A percentile compares a stretch with the other conserved stretches of the same genome.
phyloP scores from a whole-genome alignment of 108 stramenopile species.

The Parietichytrium sp. region DNA sequence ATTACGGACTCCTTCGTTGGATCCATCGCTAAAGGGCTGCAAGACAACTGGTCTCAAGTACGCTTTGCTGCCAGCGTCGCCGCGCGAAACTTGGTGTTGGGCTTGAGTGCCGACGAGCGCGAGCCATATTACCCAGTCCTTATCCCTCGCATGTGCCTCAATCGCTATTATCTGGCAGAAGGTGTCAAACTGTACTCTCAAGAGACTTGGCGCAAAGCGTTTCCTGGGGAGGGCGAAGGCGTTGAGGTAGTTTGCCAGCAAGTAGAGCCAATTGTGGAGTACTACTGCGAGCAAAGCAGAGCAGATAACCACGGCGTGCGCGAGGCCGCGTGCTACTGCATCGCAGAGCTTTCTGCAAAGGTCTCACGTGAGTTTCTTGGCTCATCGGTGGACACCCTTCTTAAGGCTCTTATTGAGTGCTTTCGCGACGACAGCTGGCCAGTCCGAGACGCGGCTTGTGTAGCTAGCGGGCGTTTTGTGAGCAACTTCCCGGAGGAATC shows the following conservation, averaged over 20 bases:
- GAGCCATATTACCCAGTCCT: slow-evolving; percentile 63
- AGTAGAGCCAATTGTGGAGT: slow-evolving; percentile 78
- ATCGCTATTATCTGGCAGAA: slow-evolving; percentile 93
- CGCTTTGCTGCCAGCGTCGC: slow-evolving; percentile 88
- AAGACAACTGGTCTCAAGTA: slow-evolving; percentile 96
- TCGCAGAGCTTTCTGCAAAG: slow-evolving; percentile 87
- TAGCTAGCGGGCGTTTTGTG: slow-evolving; percentile 85
- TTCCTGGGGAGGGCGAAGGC: slow-evolving; percentile 73
- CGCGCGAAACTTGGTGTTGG: slow-evolving; percentile 73
- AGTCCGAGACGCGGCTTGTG: slow-evolving; percentile 92
- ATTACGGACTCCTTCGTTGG: slow-evolving; percentile 47
- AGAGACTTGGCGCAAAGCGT: slow-evolving; percentile 83
- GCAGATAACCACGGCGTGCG: slow-evolving; percentile 91
- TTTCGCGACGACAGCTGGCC: slow-evolving; percentile 97
- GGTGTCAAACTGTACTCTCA: slow-evolving; percentile 90
- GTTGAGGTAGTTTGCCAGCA: slow-evolving; percentile 70
- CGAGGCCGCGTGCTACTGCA: slow-evolving; percentile 91
- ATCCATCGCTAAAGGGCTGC: slow-evolving; percentile 69
- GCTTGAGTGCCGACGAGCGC: slow-evolving; percentile 58
- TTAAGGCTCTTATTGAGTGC: slow-evolving; percentile 85
- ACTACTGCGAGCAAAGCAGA: slow-evolving; percentile 85
- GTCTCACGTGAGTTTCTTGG: slow-evolving; percentile 50
- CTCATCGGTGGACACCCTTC: slow-evolving; percentile 46
- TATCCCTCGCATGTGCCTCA: slow-evolving; percentile 91
- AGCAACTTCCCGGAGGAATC: slow-evolving; percentile 81